Evolutionary conservation across 2,329 filamentous ascomycete species (phyloP).

Genomic region (Pyrenophora tritici-repentis): DNA sequence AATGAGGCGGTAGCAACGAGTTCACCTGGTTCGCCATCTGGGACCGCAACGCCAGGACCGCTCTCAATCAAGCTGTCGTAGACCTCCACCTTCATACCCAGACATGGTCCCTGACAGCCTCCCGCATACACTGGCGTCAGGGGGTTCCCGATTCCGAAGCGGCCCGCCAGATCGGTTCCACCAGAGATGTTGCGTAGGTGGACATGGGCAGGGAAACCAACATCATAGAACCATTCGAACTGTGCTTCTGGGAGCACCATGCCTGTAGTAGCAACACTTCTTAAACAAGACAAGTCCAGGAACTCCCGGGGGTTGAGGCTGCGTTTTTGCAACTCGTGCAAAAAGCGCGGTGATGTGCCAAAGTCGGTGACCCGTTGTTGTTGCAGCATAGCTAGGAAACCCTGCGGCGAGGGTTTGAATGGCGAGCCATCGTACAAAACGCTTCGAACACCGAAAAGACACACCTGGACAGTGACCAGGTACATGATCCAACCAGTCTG

Average conservation of each 20-base stretch:
- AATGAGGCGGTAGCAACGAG: constrained; percentile 73
- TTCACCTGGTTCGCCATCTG: constrained; percentile 72
- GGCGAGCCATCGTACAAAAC: constrained; percentile 85
- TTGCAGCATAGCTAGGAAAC: constrained; percentile 66
- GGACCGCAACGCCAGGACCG: constrained; percentile 57
- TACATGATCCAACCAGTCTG: constrained; percentile 81
- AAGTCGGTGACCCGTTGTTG: constrained; percentile 72
- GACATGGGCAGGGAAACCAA: constrained; percentile 68
- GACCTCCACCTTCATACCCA: constrained; percentile 61
- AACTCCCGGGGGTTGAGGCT: constrained; percentile 65
- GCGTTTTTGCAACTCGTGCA: constrained; percentile 72
- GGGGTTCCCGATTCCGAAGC: constrained; percentile 67
- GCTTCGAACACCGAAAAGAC: constrained; percentile 64
- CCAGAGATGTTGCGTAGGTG: constrained; percentile 77
- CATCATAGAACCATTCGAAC: constrained; percentile 81
- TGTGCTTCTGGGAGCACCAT: constrained; percentile 80
- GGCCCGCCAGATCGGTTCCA: constrained; percentile 76
- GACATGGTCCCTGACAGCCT: constrained; percentile 59
- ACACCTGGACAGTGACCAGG: constrained; percentile 61
- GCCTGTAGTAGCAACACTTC: constrained; percentile 71
- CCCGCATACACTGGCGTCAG: constrained; percentile 68
- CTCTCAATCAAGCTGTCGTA: constrained; percentile 62
- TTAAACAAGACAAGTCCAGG: constrained; percentile 66
- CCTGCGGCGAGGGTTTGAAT: constrained; percentile 69
- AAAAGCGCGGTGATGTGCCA: constrained; percentile 76